A percentile compares a stretch with the other conserved stretches of the same genome.
phyloP scores from a whole-genome alignment of 106 monocot genomes.

The Apostasia shenzhenica region DNA sequence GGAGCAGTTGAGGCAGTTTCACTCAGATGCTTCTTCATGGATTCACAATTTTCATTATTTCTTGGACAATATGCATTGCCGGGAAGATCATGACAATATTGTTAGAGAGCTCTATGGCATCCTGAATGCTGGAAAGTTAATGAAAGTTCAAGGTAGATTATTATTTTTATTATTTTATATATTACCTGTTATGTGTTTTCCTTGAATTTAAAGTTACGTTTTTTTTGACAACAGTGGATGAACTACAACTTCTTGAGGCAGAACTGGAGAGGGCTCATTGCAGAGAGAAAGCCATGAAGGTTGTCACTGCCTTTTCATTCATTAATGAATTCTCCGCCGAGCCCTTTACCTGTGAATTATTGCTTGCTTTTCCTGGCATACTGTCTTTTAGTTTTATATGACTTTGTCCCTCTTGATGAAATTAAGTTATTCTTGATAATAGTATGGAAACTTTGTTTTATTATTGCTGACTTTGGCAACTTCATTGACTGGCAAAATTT shows the following conservation, averaged over 20 bases:
- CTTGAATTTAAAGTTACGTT: not conserved
- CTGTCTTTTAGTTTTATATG: too few relatives aligned
- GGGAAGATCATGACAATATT: slow-evolving; percentile 40
- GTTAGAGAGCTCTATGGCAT: slow-evolving; percentile 47
- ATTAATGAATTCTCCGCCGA: too few relatives aligned
- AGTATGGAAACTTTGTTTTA: too few relatives aligned
- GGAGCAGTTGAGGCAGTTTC: slow-evolving; percentile 40
- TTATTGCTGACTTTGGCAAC: too few relatives aligned
- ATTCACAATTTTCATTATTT: slow-evolving; percentile 29
- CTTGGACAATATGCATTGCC: slow-evolving; percentile 21
- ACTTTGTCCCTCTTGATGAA: too few relatives aligned
- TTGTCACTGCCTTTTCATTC: not conserved
- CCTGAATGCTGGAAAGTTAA: slow-evolving; percentile 33
- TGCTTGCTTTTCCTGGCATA: too few relatives aligned
- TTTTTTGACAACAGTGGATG: slow-evolving; percentile 49
- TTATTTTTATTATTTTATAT: not conserved
- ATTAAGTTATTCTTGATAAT: too few relatives aligned
- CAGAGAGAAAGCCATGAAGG: slow-evolving; percentile 53
- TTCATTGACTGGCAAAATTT: too few relatives aligned
- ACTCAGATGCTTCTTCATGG: slow-evolving; percentile 52
- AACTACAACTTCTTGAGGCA: slow-evolving; percentile 41
- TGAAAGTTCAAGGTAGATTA: slow-evolving; percentile 40
- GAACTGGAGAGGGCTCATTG: slow-evolving; percentile 48
- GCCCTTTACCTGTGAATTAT: too few relatives aligned
- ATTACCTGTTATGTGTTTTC: not conserved